Evolutionary conservation across 202 grass and related monocot genomes (phyloP).

Genomic region (Musa balbisiana): DNA sequence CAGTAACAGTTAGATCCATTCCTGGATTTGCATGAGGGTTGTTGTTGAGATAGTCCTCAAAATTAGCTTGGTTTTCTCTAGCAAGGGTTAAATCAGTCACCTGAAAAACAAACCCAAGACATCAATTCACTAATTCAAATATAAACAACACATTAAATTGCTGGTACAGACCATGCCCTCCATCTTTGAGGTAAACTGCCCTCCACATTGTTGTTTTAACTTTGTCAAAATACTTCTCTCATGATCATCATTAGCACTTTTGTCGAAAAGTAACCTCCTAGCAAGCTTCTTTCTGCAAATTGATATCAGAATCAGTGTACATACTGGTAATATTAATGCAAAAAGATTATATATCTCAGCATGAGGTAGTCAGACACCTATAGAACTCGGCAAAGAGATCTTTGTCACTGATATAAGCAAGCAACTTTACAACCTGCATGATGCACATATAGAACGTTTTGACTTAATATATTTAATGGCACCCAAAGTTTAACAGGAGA

Average conservation of each 20-base stretch:
- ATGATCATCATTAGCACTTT: constrained; percentile 99
- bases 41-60: constrained; percentile 56
- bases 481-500: background rate
- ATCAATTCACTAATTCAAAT: constrained; percentile 4
- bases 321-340: too few relatives aligned
- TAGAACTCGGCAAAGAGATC: constrained; percentile 96
- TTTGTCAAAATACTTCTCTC: constrained; percentile 98
- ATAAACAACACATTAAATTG: background rate
- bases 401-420: constrained; percentile 93
- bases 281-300: constrained; percentile 88
- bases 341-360: background rate
- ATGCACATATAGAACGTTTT: background rate
- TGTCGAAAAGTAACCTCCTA: constrained; percentile 95
- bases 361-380: constrained; percentile 36
- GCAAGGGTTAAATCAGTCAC: constrained; percentile 72
- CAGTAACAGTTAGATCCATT: constrained; percentile 71
- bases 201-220: constrained; percentile 91
- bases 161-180: constrained; percentile 67
- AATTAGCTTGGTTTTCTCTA: constrained; percentile 69
- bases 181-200: constrained; percentile 98
- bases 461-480: too few relatives aligned
- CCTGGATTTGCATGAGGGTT: constrained; percentile 48
- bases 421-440: constrained; percentile 73
- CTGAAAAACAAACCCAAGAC: constrained; percentile 6
- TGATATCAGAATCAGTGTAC: constrained; percentile 6